Percentiles rank a stretch among this genome's conserved stretches.
phyloP scores from a whole-genome alignment of 306 rosid genomes.

The Cucurbita moschata region DNA sequence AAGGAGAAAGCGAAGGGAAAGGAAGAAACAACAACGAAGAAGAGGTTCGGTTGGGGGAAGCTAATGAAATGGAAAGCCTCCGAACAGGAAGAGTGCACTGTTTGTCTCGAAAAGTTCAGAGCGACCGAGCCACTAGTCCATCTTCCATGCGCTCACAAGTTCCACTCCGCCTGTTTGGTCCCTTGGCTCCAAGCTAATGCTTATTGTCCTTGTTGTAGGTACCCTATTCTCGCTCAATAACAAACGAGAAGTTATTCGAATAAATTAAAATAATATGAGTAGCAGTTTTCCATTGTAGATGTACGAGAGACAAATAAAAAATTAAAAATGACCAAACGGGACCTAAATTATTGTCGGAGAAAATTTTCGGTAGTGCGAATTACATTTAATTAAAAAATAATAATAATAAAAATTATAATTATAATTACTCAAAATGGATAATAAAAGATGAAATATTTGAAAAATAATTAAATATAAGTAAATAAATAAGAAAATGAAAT shows the following conservation, averaged over 20 bases:
- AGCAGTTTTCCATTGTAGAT: neutral
- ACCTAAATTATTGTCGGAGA: too few relatives aligned
- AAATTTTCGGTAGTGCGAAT: too few relatives aligned
- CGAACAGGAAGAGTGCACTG: constrained; percentile 57
- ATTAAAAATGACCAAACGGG: too few relatives aligned
- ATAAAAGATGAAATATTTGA: neutral
- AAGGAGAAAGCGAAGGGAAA: constrained; percentile 14
- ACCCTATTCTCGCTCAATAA: constrained; percentile 6
- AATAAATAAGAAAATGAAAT: neutral
- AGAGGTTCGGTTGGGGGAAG: constrained; percentile 50
- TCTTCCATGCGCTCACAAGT: constrained; percentile 69
- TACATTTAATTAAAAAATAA: too few relatives aligned
- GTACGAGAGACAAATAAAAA: too few relatives aligned
- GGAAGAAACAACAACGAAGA: constrained; percentile 28
- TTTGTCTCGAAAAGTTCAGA: constrained; percentile 49
- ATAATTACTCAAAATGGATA: neutral
- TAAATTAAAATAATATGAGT: too few relatives aligned
- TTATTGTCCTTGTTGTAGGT: constrained; percentile 84
- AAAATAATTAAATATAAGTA: neutral
- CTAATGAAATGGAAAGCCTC: constrained; percentile 36
- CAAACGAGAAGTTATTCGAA: neutral
- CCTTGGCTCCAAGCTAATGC: constrained; percentile 69
- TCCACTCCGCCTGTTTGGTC: constrained; percentile 55
- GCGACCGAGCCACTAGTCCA: constrained; percentile 34
- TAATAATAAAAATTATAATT: too few relatives aligned